Base-by-base conservation (phyloP, 2,329 filamentous ascomycete species). In the Talaromyces rugulosus region DNA sequence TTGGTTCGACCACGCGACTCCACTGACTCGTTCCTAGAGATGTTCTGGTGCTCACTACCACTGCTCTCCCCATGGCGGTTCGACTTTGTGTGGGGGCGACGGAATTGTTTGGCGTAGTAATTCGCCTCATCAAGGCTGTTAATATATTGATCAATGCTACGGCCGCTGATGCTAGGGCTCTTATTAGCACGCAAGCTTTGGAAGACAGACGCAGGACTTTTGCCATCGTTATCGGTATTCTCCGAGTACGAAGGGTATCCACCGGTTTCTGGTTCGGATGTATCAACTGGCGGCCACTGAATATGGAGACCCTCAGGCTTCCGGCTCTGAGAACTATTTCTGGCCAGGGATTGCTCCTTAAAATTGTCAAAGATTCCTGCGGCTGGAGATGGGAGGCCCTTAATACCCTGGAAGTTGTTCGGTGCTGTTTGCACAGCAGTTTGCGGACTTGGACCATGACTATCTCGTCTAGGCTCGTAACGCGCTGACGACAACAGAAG, bases 121-220 rank as follows among this genome's bases (percentile, higher is more conserved):
- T 87, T 87, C 9, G 91, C 90, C 57, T 91, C 85, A 36, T 96
- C 92, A 1, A 96, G 78, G 71, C 91, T 95, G 76, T 87, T 91
- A 66, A 96, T 93, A 71, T 95, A 96, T 65, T 93, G 88, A 67
- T 96, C 90, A 40, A 91, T 84, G 66, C 86, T 91, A 64, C 87
- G 85, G 47, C 82, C 83, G 67, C 85, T 88, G 11, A 83, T 78
- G 64, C 83, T 85, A 51, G 85, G 78, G 68, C 85, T 88, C 59
- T 82, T 78, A 44, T 73, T 80, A 56, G 74, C 79, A 65, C 78
- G 82, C 60, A 81, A 82, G 59, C 86, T 79, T 47, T 76, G 70
- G 16, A 72, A 67, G 1, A 77, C 78, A 3, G 74, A 75, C 34
- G 75, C 71, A 47, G 69, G 74, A 56, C 72, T 71, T 58, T 72